These are phyloP conservation scores for Tetradesmus obliquus DNA, from an alignment of 139 green algal genomes.

Conservation along the genomic window DNA sequence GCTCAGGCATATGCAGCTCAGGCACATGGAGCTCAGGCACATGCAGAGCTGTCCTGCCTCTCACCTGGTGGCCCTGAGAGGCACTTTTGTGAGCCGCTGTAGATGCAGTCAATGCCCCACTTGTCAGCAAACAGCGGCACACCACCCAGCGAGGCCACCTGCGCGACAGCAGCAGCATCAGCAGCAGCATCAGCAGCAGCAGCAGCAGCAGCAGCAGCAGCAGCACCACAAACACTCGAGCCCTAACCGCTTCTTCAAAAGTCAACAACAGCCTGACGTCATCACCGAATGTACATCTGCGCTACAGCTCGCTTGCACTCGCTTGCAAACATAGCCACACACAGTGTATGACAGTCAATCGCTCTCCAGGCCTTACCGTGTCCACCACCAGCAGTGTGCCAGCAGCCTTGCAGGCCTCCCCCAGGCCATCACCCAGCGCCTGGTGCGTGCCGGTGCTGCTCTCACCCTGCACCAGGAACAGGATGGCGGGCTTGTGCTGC, in stretches of 20 bases:
- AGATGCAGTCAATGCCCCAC: conserved; percentile 82
- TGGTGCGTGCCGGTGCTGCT: conserved; percentile 83
- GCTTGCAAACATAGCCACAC: too few species aligned
- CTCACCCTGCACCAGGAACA: conserved; percentile 92
- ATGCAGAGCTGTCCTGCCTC: background rate
- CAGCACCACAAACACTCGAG: too few species aligned
- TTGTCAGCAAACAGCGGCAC: conserved; percentile 78
- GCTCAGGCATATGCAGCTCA: too few species aligned
- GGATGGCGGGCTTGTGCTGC: conserved; percentile 84
- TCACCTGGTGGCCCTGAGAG: conserved; percentile 43
- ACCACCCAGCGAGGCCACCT: conserved; percentile 85
- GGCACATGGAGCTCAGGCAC: too few species aligned
- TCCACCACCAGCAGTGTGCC: conserved; percentile 94
- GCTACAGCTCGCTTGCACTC: too few species aligned
- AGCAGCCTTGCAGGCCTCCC: conserved; percentile 80
- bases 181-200: background rate
- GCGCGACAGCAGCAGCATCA: background rate
- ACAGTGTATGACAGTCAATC: too few species aligned
- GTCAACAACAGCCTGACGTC: conserved; percentile 63
- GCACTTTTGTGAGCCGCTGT: conserved; percentile 44
- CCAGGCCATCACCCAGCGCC: conserved; percentile 72
- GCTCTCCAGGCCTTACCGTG: conserved; percentile 59
- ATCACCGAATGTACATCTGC: conserved; percentile 63
- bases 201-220: too few species aligned
- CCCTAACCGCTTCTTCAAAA: too few species aligned